Evolutionary conservation across 228 moss, liverwort and hornwort genomes (phyloP), one percentile per base, ranked within the genome.

Genomic region (Sphagnum fallax): DNA sequence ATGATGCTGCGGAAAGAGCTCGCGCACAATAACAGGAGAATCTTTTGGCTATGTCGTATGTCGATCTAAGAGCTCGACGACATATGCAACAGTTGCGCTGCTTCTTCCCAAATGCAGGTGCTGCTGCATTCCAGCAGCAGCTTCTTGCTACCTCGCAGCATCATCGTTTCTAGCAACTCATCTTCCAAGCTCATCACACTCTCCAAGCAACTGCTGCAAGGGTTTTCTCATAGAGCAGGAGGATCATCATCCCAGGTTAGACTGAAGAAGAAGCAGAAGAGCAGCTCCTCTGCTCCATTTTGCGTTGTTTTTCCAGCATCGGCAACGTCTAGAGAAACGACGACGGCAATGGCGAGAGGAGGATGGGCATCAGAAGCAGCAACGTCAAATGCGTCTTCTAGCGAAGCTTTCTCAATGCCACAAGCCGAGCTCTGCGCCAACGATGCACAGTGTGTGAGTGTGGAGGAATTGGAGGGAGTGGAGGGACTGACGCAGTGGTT

Each of bases 401-500:
- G 75, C 47, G 77, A 77, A 32, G 82, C 82, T 63, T 71, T 82
- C 71, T 80, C 86, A n/a, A 61, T 71, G 49, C 90, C 91, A 1
- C 85, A 89, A 74, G 89, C 89, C 14, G 87, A 91, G 52, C 77
- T 94, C 8, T 91, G 87, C 60, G 84, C 77, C 16, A 75, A 83
- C 5, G 77, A 77, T 49, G 87, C 82, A 0, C 79, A 76, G 53
- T 89, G 89, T 16, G 90, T 87, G 62, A 93, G 91, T 48, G 84
- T 88, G 10, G 90, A 51, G 60, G 85, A 91, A 61, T 77, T 98
- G 5, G 91, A 88, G 68, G 88, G 79, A 51, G 78, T 78, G 5
- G 91, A 85, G 53, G 87, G 88, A 65, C 84, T 98, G 1, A 76
- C 82, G 11, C 77, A 65, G 65, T 98, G 97, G 97, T 68, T 98